Percentiles rank a stretch among this genome's conserved stretches.
Conservation (phyloP, 106 monocot genomes). For the Dendrobium nobile region DNA sequence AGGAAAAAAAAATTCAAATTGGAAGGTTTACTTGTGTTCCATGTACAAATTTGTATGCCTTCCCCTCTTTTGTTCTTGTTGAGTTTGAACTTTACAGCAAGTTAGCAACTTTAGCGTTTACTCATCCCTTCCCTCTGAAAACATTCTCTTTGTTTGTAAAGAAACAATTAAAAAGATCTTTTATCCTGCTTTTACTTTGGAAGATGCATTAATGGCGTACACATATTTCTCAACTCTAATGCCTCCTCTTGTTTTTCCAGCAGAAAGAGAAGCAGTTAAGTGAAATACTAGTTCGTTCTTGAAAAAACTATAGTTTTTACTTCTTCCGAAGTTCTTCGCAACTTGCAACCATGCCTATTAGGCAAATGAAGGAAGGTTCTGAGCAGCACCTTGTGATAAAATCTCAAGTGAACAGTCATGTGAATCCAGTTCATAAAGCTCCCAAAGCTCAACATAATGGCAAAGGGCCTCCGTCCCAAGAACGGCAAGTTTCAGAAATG, state of each 20-base stretch:
- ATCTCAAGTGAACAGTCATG: constrained; percentile 8
- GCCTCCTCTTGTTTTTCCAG: background rate
- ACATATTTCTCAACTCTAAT: background rate
- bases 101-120: background rate
- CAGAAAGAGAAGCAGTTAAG: background rate
- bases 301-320: background rate
- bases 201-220: background rate
- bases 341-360: constrained; percentile 28
- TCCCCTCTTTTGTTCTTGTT: background rate
- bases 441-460: constrained; percentile 17
- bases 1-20: background rate
- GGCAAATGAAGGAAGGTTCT: constrained; percentile 35
- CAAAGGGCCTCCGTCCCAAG: constrained; percentile 18
- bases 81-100: background rate
- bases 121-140: background rate
- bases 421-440: constrained; percentile 11
- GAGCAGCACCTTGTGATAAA: constrained; percentile 42
- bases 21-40: background rate
- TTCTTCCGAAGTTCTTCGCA: background rate
- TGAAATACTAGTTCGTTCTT: background rate
- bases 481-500: background rate
- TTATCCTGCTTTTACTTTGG: background rate
- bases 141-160: constrained; percentile 1
- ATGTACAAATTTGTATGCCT: background rate
- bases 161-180: background rate